A percentile compares a stretch with the other conserved stretches of the same genome.
Conservation (phyloP, 2,329 filamentous ascomycete species). For the Aureobasidium melanogenum region DNA sequence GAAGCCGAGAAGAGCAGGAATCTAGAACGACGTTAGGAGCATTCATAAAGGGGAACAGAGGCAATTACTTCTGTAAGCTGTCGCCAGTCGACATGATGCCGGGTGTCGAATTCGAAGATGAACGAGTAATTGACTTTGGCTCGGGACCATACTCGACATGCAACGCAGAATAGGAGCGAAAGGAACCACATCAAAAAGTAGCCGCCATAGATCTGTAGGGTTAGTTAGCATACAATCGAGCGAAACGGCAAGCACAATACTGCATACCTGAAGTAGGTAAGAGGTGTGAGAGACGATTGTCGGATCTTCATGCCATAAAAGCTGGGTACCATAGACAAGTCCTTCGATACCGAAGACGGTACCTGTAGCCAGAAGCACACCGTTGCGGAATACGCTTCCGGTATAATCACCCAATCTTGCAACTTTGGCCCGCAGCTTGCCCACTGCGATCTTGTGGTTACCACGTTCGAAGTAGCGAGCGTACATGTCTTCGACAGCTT, state of each 20-base stretch:
- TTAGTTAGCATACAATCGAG: conserved; percentile 18
- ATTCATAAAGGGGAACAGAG: too few species aligned
- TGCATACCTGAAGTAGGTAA: conserved; percentile 52
- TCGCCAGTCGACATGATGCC: conserved; percentile 81
- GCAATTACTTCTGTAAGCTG: conserved; percentile 55
- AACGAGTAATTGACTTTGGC: conserved; percentile 93
- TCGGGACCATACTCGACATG: conserved; percentile 72
- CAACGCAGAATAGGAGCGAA: conserved; percentile 74
- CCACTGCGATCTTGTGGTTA: conserved; percentile 82
- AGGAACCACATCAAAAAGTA: conserved; percentile 80
- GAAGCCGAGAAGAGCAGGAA: conserved; percentile 77
- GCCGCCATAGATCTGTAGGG: conserved; percentile 72
- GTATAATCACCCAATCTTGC: conserved; percentile 51
- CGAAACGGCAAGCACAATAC: neutral
- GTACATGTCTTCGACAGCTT: conserved; percentile 80
- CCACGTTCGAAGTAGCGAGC: conserved; percentile 89
- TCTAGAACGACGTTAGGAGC: conserved; percentile 21
- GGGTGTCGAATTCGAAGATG: conserved; percentile 79
- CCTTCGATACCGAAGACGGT: conserved; percentile 36
- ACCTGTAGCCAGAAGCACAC: conserved; percentile 36
- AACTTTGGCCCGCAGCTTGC: conserved; percentile 70
- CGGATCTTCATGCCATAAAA: conserved; percentile 22
- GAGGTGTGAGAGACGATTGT: conserved; percentile 27
- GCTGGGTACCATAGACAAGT: conserved; percentile 29
- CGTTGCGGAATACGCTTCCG: conserved; percentile 50